Percentiles rank a stretch among this genome's conserved stretches.
These are phyloP conservation scores for Adansonia gregorii DNA, from an alignment of 441 rosid genomes.

Conservation along the genomic window DNA sequence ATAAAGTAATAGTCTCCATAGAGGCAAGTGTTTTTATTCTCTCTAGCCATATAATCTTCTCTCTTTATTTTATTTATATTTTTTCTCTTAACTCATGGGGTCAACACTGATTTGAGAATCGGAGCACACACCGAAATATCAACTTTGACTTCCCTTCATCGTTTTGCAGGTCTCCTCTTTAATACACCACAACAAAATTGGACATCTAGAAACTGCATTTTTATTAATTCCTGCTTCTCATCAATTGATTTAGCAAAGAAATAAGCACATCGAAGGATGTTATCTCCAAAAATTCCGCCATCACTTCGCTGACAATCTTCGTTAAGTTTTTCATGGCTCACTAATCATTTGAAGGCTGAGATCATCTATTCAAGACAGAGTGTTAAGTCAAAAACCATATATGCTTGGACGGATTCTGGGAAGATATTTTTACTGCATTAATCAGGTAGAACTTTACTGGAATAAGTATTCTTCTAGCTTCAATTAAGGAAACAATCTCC, in stretches of 20 bases:
- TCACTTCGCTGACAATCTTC: constrained; percentile 64
- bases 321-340: constrained; percentile 53
- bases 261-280: constrained; percentile 59
- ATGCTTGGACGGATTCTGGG: constrained; percentile 70
- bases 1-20: too few relatives aligned
- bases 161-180: too few relatives aligned
- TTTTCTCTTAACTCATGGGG: too few relatives aligned
- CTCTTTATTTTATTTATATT: too few relatives aligned
- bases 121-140: too few relatives aligned
- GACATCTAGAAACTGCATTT: constrained; percentile 53
- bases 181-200: too few relatives aligned
- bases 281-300: constrained; percentile 77
- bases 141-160: too few relatives aligned
- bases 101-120: too few relatives aligned
- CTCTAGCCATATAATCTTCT: too few relatives aligned
- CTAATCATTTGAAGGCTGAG: constrained; percentile 55
- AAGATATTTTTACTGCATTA: constrained; percentile 72
- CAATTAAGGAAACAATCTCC: constrained; percentile 65
- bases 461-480: constrained; percentile 80
- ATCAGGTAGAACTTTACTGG: constrained; percentile 89
- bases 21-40: too few relatives aligned
- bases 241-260: constrained; percentile 66
- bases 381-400: constrained; percentile 53
- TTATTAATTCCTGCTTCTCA: constrained; percentile 51
- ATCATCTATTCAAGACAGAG: constrained; percentile 49